Conservation (phyloP, 257 asterid genomes). For the Avicennia marina region DNA sequence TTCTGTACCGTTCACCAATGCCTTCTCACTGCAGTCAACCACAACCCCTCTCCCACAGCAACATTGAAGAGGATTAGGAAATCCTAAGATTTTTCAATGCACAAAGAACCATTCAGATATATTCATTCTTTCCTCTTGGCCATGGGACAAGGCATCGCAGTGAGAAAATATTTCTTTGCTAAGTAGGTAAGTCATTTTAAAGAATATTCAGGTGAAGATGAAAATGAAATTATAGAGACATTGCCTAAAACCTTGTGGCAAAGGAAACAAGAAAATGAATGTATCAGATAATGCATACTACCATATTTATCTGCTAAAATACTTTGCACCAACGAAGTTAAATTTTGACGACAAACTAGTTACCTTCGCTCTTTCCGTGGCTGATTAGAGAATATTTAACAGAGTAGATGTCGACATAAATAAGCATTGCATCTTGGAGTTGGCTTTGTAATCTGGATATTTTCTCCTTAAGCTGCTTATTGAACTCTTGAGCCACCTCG, state of each 20-base stretch:
- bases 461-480: conserved; percentile 17
- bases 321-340: too few species aligned
- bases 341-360: background rate
- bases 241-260: too few species aligned
- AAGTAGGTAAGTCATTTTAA: too few species aligned
- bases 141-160: too few species aligned
- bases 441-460: conserved; percentile 5
- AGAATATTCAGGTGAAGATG: too few species aligned
- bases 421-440: conserved; percentile 11
- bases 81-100: conserved; percentile 5
- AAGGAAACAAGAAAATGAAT: too few species aligned
- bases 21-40: conserved; percentile 14
- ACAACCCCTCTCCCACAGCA: conserved; percentile 23
- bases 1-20: conserved; percentile 14
- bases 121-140: background rate
- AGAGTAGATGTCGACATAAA: conserved; percentile 24
- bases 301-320: too few species aligned
- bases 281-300: too few species aligned
- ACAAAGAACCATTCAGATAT: background rate
- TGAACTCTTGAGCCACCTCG: conserved; percentile 24
- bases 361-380: conserved; percentile 20
- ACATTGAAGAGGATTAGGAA: conserved; percentile 9
- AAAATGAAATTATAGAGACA: too few species aligned
- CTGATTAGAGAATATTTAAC: conserved; percentile 22
- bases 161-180: too few species aligned